These are phyloP conservation scores for Arabidopsis hybrid DNA, from an alignment of 441 rosid species.

Conservation along the genomic window DNA sequence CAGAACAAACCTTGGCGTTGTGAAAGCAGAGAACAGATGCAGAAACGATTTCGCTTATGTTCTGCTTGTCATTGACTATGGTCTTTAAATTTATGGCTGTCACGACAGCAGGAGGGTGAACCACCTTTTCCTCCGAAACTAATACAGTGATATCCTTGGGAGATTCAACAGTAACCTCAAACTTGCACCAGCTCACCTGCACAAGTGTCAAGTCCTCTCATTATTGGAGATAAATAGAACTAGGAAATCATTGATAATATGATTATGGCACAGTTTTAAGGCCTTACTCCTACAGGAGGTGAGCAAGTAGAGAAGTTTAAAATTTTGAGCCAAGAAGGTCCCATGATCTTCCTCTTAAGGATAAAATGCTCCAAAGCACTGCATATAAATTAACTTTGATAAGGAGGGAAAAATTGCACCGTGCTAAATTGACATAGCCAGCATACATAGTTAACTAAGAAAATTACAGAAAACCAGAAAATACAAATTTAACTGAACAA, in stretches of 20 bases:
- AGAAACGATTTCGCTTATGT: slow-evolving; percentile 84
- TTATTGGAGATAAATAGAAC: slow-evolving; percentile 33
- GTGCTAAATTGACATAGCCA: slow-evolving; percentile 7
- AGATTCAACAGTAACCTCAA: slow-evolving; percentile 77
- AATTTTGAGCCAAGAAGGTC: slow-evolving; percentile 94
- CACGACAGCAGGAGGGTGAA: slow-evolving; percentile 86
- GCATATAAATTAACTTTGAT: slow-evolving; percentile 46
- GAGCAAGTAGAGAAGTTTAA: slow-evolving; percentile 74
- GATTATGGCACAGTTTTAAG: slow-evolving; percentile 27
- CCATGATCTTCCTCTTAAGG: slow-evolving; percentile 85
- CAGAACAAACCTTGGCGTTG: slow-evolving; percentile 85
- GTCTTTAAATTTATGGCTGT: slow-evolving; percentile 96
- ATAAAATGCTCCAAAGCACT: slow-evolving; percentile 98
- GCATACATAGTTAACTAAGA: slow-evolving; percentile 14
- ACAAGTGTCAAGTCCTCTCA: slow-evolving; percentile 42
- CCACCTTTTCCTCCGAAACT: slow-evolving; percentile 55
- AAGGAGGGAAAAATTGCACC: slow-evolving; percentile 6
- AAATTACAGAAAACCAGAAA: slow-evolving; percentile 15
- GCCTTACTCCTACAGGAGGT: slow-evolving; percentile 77
- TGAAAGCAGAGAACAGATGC: slow-evolving; percentile 93
- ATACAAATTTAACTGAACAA: slow-evolving; percentile 26
- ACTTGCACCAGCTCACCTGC: slow-evolving; percentile 99
- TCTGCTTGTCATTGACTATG: slow-evolving; percentile 78
- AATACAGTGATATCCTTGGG: slow-evolving; percentile 68
- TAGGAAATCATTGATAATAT: slow-evolving; percentile 5